phyloP scores from a whole-genome alignment of 129 eudicot genomes.

The Arctium minus region DNA sequence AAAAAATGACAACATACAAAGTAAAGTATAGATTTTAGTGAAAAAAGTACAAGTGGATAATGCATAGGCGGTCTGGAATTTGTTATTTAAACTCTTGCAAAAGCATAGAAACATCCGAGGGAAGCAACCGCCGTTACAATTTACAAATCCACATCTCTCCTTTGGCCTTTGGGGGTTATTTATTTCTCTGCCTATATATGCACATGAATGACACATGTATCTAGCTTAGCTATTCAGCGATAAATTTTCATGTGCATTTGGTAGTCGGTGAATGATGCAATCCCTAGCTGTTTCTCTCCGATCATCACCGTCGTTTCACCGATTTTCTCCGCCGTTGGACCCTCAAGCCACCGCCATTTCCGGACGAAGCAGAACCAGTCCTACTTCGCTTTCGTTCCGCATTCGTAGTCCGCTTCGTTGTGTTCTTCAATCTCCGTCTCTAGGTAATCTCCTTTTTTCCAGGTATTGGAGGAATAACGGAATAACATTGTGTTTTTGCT shows the following conservation, averaged over 20 bases:
- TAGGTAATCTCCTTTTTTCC: slow-evolving; percentile 24
- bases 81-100: background rate
- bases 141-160: background rate
- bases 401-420: slow-evolving; percentile 32
- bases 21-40: background rate
- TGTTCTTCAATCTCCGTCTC: slow-evolving; percentile 43
- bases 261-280: slow-evolving; percentile 39
- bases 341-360: slow-evolving; percentile 20
- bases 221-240: background rate
- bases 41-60: background rate
- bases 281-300: slow-evolving; percentile 40
- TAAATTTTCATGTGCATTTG: slow-evolving; percentile 21
- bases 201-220: slow-evolving; percentile 3
- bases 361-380: background rate
- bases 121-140: background rate
- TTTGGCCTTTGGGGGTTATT: background rate
- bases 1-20: background rate
- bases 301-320: slow-evolving; percentile 28
- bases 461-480: background rate
- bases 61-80: background rate
- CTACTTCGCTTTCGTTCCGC: slow-evolving; percentile 28
- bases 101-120: background rate
- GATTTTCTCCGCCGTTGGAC: slow-evolving; percentile 16
- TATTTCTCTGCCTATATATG: background rate
- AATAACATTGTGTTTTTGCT: slow-evolving; percentile 10